Evolutionary conservation across 2,329 filamentous ascomycete species (phyloP).

Genomic region (Nemania sp.): DNA sequence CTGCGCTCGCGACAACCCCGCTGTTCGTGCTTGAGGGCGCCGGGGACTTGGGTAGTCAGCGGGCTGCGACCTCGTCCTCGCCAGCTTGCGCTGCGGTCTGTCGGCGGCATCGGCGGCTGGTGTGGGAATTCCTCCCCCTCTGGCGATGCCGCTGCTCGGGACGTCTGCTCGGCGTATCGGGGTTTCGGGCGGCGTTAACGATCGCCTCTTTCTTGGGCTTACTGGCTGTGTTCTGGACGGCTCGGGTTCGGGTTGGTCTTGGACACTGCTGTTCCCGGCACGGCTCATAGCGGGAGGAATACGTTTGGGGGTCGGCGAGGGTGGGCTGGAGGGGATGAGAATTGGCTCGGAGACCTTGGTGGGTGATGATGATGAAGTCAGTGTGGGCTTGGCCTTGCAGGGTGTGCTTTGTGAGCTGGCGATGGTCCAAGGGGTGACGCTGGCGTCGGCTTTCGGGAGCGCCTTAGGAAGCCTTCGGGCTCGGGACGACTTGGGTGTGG

Average conservation of each 20-base stretch:
- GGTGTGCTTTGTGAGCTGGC: constrained; percentile 50
- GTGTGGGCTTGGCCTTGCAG: constrained; percentile 40
- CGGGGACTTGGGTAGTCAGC: constrained; percentile 11
- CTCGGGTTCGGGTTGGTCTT: neutral
- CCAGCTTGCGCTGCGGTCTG: constrained; percentile 34
- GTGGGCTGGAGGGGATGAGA: constrained; percentile 52
- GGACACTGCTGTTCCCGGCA: neutral
- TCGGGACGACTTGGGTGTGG: constrained; percentile 28
- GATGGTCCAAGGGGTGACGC: constrained; percentile 46
- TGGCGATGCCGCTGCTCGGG: neutral
- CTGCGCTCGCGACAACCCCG: constrained; percentile 30
- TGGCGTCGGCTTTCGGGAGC: constrained; percentile 31
- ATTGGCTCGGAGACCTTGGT: constrained; percentile 45
- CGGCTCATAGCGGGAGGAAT: constrained; percentile 32
- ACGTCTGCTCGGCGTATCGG: neutral
- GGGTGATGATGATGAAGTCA: constrained; percentile 24
- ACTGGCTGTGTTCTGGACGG: constrained; percentile 14
- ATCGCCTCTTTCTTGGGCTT: constrained; percentile 25
- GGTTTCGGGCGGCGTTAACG: constrained; percentile 25
- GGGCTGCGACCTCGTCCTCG: constrained; percentile 39
- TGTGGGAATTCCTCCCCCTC: constrained; percentile 12
- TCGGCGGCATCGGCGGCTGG: constrained; percentile 22
- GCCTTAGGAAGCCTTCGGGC: constrained; percentile 31
- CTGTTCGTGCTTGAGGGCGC: neutral
- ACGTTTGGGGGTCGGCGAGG: constrained; percentile 40